Conservation (phyloP, 1,284 basidiomycete genomes). For the Phenoliferia sp. region DNA sequence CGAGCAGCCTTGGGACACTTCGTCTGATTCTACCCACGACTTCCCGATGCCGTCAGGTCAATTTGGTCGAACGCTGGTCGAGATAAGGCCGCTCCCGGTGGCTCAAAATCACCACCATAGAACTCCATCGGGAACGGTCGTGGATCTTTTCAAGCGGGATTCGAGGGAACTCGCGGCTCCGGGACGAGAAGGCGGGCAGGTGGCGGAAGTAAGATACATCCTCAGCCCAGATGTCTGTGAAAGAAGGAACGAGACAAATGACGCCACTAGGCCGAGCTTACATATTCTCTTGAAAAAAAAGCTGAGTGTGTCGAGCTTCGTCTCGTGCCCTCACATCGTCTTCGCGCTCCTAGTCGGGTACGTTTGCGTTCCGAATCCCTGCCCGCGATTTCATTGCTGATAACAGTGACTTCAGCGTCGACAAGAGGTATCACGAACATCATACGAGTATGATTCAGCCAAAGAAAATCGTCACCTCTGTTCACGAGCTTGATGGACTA, state of each 20-base stretch:
- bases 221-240: conserved; percentile 2
- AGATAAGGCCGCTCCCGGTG: background rate
- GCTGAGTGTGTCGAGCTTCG: conserved; percentile 2
- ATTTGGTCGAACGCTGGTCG: conserved; percentile 5
- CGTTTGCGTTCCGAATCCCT: background rate
- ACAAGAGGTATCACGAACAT: conserved; percentile 20
- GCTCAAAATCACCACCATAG: background rate
- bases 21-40: conserved; percentile 14
- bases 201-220: conserved; percentile 2
- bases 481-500: background rate
- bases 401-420: background rate
- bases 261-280: conserved; percentile 6
- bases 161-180: background rate
- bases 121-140: background rate
- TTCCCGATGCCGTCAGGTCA: conserved; percentile 7
- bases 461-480: background rate
- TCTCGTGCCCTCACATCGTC: background rate
- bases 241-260: conserved; percentile 11
- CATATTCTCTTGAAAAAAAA: conserved; percentile 8
- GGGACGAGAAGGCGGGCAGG: background rate
- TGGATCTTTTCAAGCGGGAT: background rate
- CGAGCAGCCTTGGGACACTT: conserved; percentile 10
- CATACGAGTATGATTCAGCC: background rate
- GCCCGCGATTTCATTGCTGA: too few species aligned
- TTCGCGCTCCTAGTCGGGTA: conserved; percentile 2